A percentile compares a stretch with the other conserved stretches of the same genome.
phyloP scores from a whole-genome alignment of 495 filamentous ascomycete species.

The Penicillium psychrofluorescens region DNA sequence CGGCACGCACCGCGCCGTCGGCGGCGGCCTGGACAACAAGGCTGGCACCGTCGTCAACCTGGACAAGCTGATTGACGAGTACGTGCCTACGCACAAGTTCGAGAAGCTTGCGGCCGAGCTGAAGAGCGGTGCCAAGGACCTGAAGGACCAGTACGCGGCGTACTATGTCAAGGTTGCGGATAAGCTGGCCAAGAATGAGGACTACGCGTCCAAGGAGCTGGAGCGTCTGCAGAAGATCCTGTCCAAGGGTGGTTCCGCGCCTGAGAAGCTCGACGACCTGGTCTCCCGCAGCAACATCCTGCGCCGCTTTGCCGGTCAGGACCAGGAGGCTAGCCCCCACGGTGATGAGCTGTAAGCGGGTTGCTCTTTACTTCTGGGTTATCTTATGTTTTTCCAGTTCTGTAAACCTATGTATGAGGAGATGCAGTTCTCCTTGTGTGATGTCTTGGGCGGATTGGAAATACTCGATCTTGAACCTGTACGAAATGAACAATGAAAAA shows the following conservation, averaged over 20 bases:
- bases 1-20: constrained; percentile 76
- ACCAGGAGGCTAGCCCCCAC: constrained; percentile 22
- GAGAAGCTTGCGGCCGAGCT: constrained; percentile 55
- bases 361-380: constrained; percentile 1
- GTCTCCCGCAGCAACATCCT: constrained; percentile 83
- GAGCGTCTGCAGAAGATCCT: constrained; percentile 71
- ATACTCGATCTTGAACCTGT: no score
- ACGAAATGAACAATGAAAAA: no score
- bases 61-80: constrained; percentile 64
- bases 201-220: constrained; percentile 81
- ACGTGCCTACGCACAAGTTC: constrained; percentile 46
- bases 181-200: constrained; percentile 70
- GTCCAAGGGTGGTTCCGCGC: constrained; percentile 76
- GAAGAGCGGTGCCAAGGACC: constrained; percentile 57
- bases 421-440: no score
- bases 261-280: constrained; percentile 84
- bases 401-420: not conserved
- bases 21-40: constrained; percentile 69
- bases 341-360: constrained; percentile 66
- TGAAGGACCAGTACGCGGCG: constrained; percentile 78
- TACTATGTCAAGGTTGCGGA: constrained; percentile 90
- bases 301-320: constrained; percentile 56
- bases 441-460: no score
- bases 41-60: constrained; percentile 78
- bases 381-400: constrained; percentile 3